Base-by-base conservation (phyloP, 176 grass and related monocot species). In the Bromus sterilis region DNA sequence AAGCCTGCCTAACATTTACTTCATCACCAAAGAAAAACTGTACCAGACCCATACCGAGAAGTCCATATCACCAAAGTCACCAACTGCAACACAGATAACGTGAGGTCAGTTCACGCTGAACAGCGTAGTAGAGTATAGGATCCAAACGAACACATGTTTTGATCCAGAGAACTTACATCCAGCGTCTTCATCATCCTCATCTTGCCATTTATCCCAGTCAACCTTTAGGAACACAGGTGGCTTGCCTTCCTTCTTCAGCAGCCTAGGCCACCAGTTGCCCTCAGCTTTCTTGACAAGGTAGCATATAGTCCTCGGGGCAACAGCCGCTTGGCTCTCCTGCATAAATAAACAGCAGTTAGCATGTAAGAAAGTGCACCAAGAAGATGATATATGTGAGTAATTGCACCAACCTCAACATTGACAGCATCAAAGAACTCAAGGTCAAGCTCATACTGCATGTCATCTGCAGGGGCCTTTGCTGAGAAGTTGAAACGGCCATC, bases 161-260 rank as follows among this genome's bases (percentile, higher is more conserved):
- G n/a, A 78, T 60, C 13, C 15, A 73, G 23, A 75, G 23, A 43
- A 44, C 86, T 85, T 68, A 98, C 96, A 32, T 78, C 88, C 90
- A 26, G 75, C 34, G 4, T 91, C 92, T 34, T 91, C 92, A 29
- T 98, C 96, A 31, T 98, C 96, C 86, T 98, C 96, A 56, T 98
- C 89, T 36, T 95, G 80, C 96, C 96, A 98, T 87, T 98, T 98
- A 76, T 98, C 89, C 96, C 93, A 98, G 78, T 98, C 93, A 60
- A 95, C 96, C 84, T 91, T 98, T 59, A 95, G 71, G 78, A 91
- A 98, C 21, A 91, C 86, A 80, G 91, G 95, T 40, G 88, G 36
- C 56, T 82, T 91, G 70, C 89, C 93, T 58, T 82, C 81, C 79
- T 91, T 82, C 87, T 91, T 95, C 70, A 91, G 81, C 65, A 98